Evolutionary conservation across 768 basidiomycete genomes (phyloP), one percentile per base, ranked within the genome.

Genomic region (Leccinum fibrillosum): DNA sequence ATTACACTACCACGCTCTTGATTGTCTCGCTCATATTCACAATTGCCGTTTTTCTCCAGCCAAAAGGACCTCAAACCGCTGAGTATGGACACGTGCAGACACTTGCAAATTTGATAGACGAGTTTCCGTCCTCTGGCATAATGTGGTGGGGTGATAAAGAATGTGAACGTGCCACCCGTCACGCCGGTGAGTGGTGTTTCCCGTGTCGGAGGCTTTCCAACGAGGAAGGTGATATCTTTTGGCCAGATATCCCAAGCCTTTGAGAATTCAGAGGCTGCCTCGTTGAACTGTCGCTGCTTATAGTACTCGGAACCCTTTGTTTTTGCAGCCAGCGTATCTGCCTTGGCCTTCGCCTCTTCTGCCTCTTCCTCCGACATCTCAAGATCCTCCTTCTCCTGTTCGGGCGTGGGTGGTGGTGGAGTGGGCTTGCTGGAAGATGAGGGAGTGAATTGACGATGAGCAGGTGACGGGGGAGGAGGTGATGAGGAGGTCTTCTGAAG

Each of bases 201-300:
- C 19, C 19, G 19, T 1, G 19, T 19, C 19, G 19, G 19, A 19
- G 19, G 19, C 19, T 19, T 19, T 19, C 19, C 19, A 19, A 19
- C 19, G 19, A 19, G 19, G 19, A 19, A 19, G 1, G 21, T 23
- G 21, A 23, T 23, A 23, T 23, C 21, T 2, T 23, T 23, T 23
- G 21, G 21, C 21, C 21, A 23, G 2, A 23, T 2, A 23, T 23
- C 21, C 21, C 21, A 23, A 5, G 97, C 97, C 68, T 88, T 85
- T 64, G 83, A 75, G 77, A 92, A 99, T 62, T 83, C 79, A 57
- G 78, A 78, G 50, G 84, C 83, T n/a, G 97, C 97, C 59, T 84
- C 82, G 25, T 81, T 84, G 64, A 98, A 92, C 49, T 89, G 80
- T 59, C 90, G 83, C 66, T 87, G 85, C 80, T 94, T 95, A 80